These are phyloP conservation scores for Euclidium syriacum DNA, from an alignment of 345 rosid genomes.

Conservation along the genomic window DNA sequence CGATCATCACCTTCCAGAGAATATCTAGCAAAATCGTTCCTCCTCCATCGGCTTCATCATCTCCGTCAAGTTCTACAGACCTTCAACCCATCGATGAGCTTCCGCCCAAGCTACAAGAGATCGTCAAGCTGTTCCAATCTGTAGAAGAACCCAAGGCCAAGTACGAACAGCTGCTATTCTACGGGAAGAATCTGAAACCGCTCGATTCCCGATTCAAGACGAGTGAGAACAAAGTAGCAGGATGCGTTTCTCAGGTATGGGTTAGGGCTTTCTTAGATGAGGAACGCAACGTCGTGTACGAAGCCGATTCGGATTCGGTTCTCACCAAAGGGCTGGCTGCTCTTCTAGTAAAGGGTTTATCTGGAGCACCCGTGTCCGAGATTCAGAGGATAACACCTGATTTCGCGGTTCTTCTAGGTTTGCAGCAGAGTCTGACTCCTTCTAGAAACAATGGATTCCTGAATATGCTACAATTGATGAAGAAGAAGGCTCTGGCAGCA, in stretches of 20 bases:
- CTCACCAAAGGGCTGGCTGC: slow-evolving; percentile 91
- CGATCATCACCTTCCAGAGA: slow-evolving; percentile 42
- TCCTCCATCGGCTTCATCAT: slow-evolving; percentile 26
- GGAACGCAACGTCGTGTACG: slow-evolving; percentile 56
- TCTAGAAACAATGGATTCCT: slow-evolving; percentile 88
- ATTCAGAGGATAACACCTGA: slow-evolving; percentile 72
- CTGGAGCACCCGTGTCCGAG: slow-evolving; percentile 69
- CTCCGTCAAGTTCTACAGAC: slow-evolving; percentile 36
- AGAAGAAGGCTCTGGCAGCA: slow-evolving; percentile 63
- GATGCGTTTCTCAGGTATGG: slow-evolving; percentile 97
- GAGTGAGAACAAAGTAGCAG: slow-evolving; percentile 76
- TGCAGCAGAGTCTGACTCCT: slow-evolving; percentile 83
- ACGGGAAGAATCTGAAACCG: slow-evolving; percentile 68
- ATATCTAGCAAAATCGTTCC: slow-evolving; percentile 23
- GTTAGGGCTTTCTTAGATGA: slow-evolving; percentile 77
- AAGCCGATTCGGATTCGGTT: slow-evolving; percentile 90
- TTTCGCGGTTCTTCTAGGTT: slow-evolving; percentile 67
- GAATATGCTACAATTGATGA: slow-evolving; percentile 92
- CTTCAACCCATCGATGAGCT: slow-evolving; percentile 74
- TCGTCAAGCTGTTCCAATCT: slow-evolving; percentile 75
- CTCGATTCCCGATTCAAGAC: slow-evolving; percentile 70
- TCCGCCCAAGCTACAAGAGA: slow-evolving; percentile 85
- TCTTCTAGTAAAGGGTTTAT: slow-evolving; percentile 75
- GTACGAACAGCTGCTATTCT: slow-evolving; percentile 82
- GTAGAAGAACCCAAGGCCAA: slow-evolving; percentile 68